A percentile compares a stretch with the other conserved stretches of the same genome.
Conservation (phyloP, 495 filamentous ascomycete genomes). For the Copromyces sp. region DNA sequence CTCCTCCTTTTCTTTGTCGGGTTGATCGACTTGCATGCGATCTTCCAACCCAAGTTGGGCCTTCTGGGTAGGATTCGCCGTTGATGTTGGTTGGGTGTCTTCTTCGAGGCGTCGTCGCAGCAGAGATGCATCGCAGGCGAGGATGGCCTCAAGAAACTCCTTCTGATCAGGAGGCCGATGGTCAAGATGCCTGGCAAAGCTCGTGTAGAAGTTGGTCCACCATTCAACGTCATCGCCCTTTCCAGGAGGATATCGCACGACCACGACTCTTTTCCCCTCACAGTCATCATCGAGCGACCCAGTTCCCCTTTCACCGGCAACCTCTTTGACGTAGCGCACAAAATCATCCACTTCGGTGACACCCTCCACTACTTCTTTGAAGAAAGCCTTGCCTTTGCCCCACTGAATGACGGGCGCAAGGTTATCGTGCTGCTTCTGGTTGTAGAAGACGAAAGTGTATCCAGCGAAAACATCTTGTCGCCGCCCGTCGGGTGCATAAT, state of each 20-base stretch:
- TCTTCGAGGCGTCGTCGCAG: constrained; percentile 53
- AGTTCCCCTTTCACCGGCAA: constrained; percentile 61
- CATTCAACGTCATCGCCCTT: constrained; percentile 55
- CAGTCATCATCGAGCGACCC: constrained; percentile 51
- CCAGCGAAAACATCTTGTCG: constrained; percentile 70
- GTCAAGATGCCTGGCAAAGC: constrained; percentile 58
- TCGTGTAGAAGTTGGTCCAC: constrained; percentile 54
- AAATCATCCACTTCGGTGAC: constrained; percentile 67
- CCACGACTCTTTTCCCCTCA: constrained; percentile 59
- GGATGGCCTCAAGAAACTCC: constrained; percentile 85
- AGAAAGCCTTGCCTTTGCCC: constrained; percentile 73
- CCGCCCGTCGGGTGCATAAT: constrained; percentile 57
- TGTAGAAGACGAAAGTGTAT: constrained; percentile 82
- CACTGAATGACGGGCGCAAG: constrained; percentile 62
- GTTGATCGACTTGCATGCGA: constrained; percentile 25
- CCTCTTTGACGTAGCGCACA: constrained; percentile 62
- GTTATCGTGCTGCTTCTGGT: constrained; percentile 66
- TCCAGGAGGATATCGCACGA: constrained; percentile 61
- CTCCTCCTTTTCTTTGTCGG: constrained; percentile 4
- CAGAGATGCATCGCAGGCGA: constrained; percentile 60
- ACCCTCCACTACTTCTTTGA: constrained; percentile 50
- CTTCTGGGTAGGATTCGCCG: constrained; percentile 6
- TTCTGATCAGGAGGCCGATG: constrained; percentile 81
- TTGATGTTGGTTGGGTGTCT: constrained; percentile 15
- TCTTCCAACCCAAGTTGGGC: not conserved